A percentile compares a stretch with the other conserved stretches of the same genome.
phyloP scores from a whole-genome alignment of 371 early-diverging fungal genomes.

The Apophysomyces ossiformis region DNA sequence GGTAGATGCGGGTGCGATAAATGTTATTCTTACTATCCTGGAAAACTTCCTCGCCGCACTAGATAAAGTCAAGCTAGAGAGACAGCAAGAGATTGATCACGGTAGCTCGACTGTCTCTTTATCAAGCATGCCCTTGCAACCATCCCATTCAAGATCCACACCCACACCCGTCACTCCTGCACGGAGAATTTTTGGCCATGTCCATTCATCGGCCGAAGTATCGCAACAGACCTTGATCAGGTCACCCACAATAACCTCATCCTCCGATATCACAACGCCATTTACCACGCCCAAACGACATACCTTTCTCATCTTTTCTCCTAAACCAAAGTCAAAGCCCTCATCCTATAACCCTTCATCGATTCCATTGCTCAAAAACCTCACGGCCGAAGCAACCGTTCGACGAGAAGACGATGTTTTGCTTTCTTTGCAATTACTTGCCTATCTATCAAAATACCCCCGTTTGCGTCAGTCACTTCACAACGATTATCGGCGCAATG shows the following conservation, averaged over 20 bases:
- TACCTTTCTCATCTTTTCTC: conserved; percentile 29
- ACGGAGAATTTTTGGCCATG: conserved; percentile 24
- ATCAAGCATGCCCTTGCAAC: conserved; percentile 28
- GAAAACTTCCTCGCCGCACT: conserved; percentile 67
- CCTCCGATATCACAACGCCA: conserved; percentile 6
- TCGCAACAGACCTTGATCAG: background rate
- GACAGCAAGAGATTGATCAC: conserved; percentile 55
- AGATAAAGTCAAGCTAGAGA: conserved; percentile 65
- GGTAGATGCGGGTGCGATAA: conserved; percentile 81
- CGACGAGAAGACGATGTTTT: conserved; percentile 83
- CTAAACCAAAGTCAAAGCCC: conserved; percentile 29
- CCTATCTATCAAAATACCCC: conserved; percentile 85
- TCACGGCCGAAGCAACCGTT: conserved; percentile 58
- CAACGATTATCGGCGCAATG: conserved; percentile 56
- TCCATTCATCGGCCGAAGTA: conserved; percentile 22
- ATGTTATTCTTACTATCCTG: conserved; percentile 77
- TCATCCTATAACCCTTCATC: conserved; percentile 23
- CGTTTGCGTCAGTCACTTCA: conserved; percentile 69
- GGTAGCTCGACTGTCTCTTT: conserved; percentile 18
- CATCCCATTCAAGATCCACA: conserved; percentile 32
- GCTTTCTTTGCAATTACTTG: conserved; percentile 81
- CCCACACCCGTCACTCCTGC: conserved; percentile 33
- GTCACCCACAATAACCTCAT: background rate
- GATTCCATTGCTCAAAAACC: conserved; percentile 33
- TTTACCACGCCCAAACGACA: conserved; percentile 31